These are phyloP conservation scores for Talaromyces adpressus DNA, from an alignment of 495 filamentous ascomycete species.

Conservation along the genomic window DNA sequence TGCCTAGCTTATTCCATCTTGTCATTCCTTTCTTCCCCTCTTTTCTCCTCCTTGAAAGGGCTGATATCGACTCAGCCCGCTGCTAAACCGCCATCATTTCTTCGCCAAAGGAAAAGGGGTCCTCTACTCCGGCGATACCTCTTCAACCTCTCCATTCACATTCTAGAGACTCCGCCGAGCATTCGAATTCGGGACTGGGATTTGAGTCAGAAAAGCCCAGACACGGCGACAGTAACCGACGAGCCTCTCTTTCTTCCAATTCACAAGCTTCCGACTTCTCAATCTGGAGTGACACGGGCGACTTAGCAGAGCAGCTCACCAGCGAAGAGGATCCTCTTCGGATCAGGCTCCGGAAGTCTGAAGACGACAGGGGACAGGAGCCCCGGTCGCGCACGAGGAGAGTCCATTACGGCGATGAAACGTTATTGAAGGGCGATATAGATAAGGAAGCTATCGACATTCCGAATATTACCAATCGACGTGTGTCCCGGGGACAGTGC, in stretches of 20 bases:
- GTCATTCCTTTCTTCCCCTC: constrained; percentile 1
- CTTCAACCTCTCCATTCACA: constrained; percentile 45
- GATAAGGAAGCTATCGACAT: constrained; percentile 80
- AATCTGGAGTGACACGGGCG: constrained; percentile 85
- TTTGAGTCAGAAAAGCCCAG: constrained; percentile 30
- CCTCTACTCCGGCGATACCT: constrained; percentile 46
- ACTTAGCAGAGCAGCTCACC: constrained; percentile 82
- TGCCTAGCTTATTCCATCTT: neutral
- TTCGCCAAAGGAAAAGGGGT: constrained; percentile 32
- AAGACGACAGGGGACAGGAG: constrained; percentile 41
- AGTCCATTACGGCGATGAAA: constrained; percentile 41
- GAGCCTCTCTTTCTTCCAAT: constrained; percentile 46
- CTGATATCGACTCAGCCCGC: constrained; percentile 38
- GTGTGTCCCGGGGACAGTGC: constrained; percentile 56
- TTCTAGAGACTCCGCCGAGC: constrained; percentile 24
- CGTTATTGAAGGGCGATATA: constrained; percentile 36
- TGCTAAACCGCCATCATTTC: constrained; percentile 52
- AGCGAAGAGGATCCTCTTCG: constrained; percentile 74
- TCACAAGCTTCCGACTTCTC: constrained; percentile 69
- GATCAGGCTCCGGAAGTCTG: constrained; percentile 53
- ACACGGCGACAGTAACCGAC: constrained; percentile 37
- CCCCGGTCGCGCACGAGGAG: constrained; percentile 26
- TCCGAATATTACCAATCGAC: constrained; percentile 58
- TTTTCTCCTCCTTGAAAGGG: constrained; percentile 19
- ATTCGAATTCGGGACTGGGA: constrained; percentile 30